A percentile compares a stretch with the other conserved stretches of the same genome.
phyloP scores from a whole-genome alignment of 202 grass and related monocot genomes.

The Miscanthus sacchariflorus region DNA sequence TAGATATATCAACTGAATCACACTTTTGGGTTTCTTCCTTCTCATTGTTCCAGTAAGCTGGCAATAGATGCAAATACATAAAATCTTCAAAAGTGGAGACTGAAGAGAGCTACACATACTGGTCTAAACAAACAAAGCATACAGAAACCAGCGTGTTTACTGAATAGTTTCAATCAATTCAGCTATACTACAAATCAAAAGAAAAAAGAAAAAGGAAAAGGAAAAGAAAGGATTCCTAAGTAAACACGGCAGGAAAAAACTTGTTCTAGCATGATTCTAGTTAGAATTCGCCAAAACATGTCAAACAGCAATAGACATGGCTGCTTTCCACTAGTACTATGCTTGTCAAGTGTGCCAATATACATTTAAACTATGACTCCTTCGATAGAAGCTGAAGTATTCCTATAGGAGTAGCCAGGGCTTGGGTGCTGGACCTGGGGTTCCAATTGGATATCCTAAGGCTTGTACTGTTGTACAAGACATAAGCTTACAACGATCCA shows the following conservation, averaged over 20 bases:
- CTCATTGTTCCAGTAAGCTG: slow-evolving; percentile 83
- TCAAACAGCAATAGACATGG: not conserved
- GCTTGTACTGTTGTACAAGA: not conserved
- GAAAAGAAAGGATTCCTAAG: not conserved
- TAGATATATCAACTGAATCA: slow-evolving; percentile 92
- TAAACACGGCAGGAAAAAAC: not conserved
- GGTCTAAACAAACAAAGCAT: slow-evolving; percentile 3
- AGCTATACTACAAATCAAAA: not conserved
- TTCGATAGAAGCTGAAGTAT: not conserved
- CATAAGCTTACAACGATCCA: not conserved
- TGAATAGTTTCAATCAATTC: slow-evolving; percentile 17
- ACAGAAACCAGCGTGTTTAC: slow-evolving; percentile 32
- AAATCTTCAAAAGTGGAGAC: slow-evolving; percentile 30
- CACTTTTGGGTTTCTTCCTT: slow-evolving; percentile 76
- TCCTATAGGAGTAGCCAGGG: not conserved
- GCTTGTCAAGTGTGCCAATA: slow-evolving; percentile 4
- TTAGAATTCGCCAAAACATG: not conserved
- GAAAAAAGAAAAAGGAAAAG: not conserved
- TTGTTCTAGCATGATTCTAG: not conserved
- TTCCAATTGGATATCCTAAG: not conserved
- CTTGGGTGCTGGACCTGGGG: not conserved
- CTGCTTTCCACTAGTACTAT: not conserved
- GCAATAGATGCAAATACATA: slow-evolving; percentile 43
- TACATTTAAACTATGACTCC: not conserved
- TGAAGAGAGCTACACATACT: slow-evolving; percentile 26